These are phyloP conservation scores for Mycena epipterygia DNA, from an alignment of 768 basidiomycete species.

Conservation along the genomic window DNA sequence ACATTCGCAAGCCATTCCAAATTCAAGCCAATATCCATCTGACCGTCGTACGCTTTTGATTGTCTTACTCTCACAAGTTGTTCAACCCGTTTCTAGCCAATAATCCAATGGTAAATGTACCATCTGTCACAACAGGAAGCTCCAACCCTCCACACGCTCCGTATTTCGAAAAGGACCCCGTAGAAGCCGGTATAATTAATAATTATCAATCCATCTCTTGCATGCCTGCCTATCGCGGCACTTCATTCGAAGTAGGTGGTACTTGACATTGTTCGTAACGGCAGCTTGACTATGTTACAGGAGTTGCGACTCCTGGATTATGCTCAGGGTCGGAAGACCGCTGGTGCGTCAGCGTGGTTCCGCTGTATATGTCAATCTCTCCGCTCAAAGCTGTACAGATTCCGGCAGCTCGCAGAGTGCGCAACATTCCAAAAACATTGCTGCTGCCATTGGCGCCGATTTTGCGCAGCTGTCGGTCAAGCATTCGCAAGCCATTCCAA, in stretches of 20 bases:
- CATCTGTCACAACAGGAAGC: background rate
- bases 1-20: no score
- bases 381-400: constrained; percentile 5
- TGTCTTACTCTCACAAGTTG: background rate
- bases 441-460: no score
- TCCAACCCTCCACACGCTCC: constrained; percentile 71
- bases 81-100: no score
- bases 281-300: constrained; percentile 50
- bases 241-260: constrained; percentile 77
- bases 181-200: constrained; percentile 59
- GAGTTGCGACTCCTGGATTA: constrained; percentile 86
- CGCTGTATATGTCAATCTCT: background rate
- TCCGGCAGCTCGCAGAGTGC: background rate
- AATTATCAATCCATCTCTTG: constrained; percentile 88
- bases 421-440: background rate
- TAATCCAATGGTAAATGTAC: no score
- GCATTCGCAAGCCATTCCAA: no score
- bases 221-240: constrained; percentile 84
- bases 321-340: constrained; percentile 77
- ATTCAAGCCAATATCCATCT: no score
- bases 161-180: constrained; percentile 75
- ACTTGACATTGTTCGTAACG: constrained; percentile 13
- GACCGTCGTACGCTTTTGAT: no score
- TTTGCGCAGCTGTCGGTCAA: no score
- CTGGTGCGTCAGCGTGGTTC: constrained; percentile 1